Evolutionary conservation across 495 filamentous ascomycete genomes (phyloP).

Genomic region (Ascobolus immersus): DNA sequence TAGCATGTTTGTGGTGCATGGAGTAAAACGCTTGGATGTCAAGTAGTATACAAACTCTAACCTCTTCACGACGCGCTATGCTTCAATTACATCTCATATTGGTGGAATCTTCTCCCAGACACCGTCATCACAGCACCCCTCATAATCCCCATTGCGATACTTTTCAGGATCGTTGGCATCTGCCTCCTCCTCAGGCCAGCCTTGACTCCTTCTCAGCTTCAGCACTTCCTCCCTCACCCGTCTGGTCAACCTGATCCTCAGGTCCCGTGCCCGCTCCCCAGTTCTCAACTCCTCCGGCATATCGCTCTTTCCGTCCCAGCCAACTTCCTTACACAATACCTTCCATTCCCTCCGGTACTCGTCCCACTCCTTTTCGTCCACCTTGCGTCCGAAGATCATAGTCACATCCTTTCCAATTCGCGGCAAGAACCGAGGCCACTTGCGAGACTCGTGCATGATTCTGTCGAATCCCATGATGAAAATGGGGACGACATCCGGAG

Average conservation of each 20-base stretch:
- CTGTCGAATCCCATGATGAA: constrained; percentile 72
- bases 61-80: no score
- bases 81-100: no score
- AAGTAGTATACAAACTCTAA: no score
- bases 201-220: constrained; percentile 41
- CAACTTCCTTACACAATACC: constrained; percentile 25
- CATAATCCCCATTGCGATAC: no score
- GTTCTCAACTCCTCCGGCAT: constrained; percentile 43
- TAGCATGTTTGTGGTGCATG: no score
- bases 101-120: no score
- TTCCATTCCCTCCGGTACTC: constrained; percentile 47
- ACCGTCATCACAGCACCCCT: no score
- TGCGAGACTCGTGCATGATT: constrained; percentile 58
- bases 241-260: constrained; percentile 61
- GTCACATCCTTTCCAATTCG: constrained; percentile 41
- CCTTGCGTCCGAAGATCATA: constrained; percentile 44
- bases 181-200: constrained; percentile 55
- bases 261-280: constrained; percentile 42
- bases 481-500: constrained; percentile 71
- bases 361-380: constrained; percentile 33
- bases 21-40: no score
- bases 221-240: constrained; percentile 55
- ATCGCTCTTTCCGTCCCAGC: constrained; percentile 27
- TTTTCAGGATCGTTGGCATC: constrained; percentile 38
- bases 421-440: constrained; percentile 60